phyloP scores from a whole-genome alignment of 108 stramenopile genomes.

The Stephanodiscus minutulus region DNA sequence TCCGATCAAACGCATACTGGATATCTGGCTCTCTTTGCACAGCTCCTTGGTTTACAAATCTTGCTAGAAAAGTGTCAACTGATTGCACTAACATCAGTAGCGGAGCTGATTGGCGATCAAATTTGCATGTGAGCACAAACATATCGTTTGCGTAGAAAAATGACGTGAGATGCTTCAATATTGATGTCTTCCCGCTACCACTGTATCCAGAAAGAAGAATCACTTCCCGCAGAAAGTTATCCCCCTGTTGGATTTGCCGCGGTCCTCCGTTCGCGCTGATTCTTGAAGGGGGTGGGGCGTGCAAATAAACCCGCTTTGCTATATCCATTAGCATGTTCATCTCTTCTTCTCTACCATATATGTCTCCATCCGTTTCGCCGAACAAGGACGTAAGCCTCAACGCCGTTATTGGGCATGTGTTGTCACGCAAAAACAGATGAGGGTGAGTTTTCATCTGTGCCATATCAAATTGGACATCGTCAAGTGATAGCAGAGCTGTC shows the following conservation, averaged over 20 bases:
- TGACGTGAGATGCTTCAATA: background rate
- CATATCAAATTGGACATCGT: background rate
- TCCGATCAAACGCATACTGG: background rate
- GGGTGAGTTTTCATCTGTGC: constrained; percentile 6
- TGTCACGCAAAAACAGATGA: constrained; percentile 4
- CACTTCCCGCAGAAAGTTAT: constrained; percentile 4
- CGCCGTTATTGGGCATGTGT: constrained; percentile 3
- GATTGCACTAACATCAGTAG: background rate
- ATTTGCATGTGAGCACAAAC: constrained; percentile 14
- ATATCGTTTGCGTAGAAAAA: background rate
- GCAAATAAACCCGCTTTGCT: background rate
- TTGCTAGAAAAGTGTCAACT: constrained; percentile 3
- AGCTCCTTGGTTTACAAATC: background rate
- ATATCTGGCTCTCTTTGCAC: background rate
- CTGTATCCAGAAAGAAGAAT: constrained; percentile 6
- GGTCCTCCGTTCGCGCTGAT: background rate
- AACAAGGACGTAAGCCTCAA: constrained; percentile 3
- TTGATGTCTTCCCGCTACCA: constrained; percentile 1
- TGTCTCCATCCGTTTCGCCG: background rate
- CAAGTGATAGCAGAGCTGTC: background rate
- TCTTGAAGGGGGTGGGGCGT: background rate
- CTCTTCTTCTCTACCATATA: constrained; percentile 8
- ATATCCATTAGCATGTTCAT: background rate
- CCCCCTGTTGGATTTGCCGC: background rate
- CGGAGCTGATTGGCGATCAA: constrained; percentile 1